Evolutionary conservation across 2,329 filamentous ascomycete genomes (phyloP).

Genomic region (Raffaelea deltoideospora): DNA sequence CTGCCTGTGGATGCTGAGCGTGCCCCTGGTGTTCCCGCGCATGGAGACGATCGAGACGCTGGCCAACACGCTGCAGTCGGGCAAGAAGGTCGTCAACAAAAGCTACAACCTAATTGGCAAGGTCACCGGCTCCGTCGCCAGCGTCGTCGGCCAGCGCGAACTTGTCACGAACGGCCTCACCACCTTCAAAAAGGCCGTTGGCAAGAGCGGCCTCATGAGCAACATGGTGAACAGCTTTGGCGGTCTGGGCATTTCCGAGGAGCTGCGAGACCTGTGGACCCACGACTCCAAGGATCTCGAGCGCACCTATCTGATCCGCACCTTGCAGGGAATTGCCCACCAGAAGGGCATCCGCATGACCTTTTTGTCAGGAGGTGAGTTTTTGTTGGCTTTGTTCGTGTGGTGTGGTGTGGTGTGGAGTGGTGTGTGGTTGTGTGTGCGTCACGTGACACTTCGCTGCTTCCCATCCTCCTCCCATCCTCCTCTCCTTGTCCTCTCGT

Average conservation of each 20-base stretch:
- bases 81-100: constrained; percentile 92
- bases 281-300: constrained; percentile 97
- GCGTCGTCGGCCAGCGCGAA: constrained; percentile 87
- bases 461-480: too few relatives aligned
- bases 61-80: constrained; percentile 79
- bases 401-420: not conserved
- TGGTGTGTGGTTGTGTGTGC: not conserved
- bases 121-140: constrained; percentile 85
- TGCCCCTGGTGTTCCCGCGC: constrained; percentile 80
- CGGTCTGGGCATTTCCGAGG: constrained; percentile 86
- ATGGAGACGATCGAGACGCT: constrained; percentile 85
- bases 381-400: constrained; percentile 1
- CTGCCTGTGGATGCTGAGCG: constrained; percentile 89
- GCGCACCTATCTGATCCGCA: constrained; percentile 89
- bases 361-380: constrained; percentile 73
- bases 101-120: constrained; percentile 94
- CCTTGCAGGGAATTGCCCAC: constrained; percentile 84
- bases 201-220: constrained; percentile 91
- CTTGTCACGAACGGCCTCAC: constrained; percentile 87
- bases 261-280: constrained; percentile 93
- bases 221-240: constrained; percentile 92
- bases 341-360: constrained; percentile 95
- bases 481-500: not conserved
- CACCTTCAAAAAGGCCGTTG: constrained; percentile 90
- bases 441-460: too few relatives aligned